Evolutionary conservation across 1,284 basidiomycete species (phyloP), one percentile per base, ranked within the genome.

Genomic region (Ustilago crameri): DNA sequence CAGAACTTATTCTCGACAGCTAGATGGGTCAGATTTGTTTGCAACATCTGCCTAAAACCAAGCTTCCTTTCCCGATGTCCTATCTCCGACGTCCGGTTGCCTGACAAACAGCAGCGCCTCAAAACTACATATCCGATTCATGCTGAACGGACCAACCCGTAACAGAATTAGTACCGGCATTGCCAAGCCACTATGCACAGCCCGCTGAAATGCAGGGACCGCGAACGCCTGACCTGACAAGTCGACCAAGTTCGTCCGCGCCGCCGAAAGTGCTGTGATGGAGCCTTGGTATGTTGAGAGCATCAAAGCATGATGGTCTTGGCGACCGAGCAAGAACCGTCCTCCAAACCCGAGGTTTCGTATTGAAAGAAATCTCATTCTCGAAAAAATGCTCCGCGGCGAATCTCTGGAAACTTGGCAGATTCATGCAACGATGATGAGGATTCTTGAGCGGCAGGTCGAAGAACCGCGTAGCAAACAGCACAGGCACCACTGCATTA

Each of bases 321-420:
- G 9, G 41, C 41, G 22, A 23, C 20, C 9, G 22, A 42, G 22
- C 22, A 9, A 22, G 20, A 18, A 42, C 7, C 38, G 38, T 9
- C 41, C 22, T 9, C 10, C 20, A 18, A 23, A 10, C 5, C 17
- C 35, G n/a, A 17, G 35, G 5, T 37, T 14, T 37, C 9, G 35
- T 5, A 37, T 5, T 17, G 14, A 17, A 7, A 37, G 35, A 14
- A 14, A n/a, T 14, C 35, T 37, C 14, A 37, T n/a, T 17, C 9
- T 4, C 7, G 10, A 15, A 22, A 23, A 23, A 42, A 42, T 42
- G 41, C 41, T 42, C 41, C 41, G 41, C 41, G 41, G 41, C 41
- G 41, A 22, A 15, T 23, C 10, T 42, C 22, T 22, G 10, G 18
- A 17, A 8, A 37, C n/a, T 37, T 8, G 17, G 9, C 22, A 22